Conservation (phyloP, 192 early-diverging fungal species). For the Diversispora eburnea region DNA sequence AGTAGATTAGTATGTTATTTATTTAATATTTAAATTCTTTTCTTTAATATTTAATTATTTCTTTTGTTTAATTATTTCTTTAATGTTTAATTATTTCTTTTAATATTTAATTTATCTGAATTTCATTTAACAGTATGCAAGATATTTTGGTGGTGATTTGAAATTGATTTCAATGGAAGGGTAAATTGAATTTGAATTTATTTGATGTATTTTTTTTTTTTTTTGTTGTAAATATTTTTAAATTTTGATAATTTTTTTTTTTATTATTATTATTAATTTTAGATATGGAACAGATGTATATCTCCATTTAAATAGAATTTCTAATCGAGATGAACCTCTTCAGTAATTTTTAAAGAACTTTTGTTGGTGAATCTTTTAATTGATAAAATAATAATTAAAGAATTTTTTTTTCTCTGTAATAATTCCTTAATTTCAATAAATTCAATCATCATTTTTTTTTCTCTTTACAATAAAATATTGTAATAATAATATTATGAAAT, state of each 20-base stretch:
- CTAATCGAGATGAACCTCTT: slow-evolving; percentile 86
- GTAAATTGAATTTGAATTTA: slow-evolving; percentile 30
- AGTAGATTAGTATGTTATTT: slow-evolving; percentile 53
- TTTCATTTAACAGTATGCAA: slow-evolving; percentile 58
- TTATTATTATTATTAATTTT: slow-evolving; percentile 8
- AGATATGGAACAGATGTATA: slow-evolving; percentile 92
- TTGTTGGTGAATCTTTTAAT: too few species aligned
- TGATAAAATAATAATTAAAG: too few species aligned
- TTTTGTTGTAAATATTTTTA: slow-evolving; percentile 21
- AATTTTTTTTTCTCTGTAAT: too few species aligned
- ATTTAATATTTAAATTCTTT: not conserved
- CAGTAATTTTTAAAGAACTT: slow-evolving; percentile 36
- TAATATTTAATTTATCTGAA: not conserved
- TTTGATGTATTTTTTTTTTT: slow-evolving; percentile 10
- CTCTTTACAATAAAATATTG: too few species aligned
- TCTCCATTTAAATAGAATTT: slow-evolving; percentile 84
- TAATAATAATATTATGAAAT: too few species aligned
- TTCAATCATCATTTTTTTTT: too few species aligned
- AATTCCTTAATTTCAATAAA: too few species aligned
- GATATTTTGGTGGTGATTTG: slow-evolving; percentile 96
- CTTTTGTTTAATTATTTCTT: too few species aligned
- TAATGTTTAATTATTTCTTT: too few species aligned
- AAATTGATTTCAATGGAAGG: slow-evolving; percentile 94
- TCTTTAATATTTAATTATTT: slow-evolving; percentile 14
- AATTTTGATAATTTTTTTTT: not conserved